These are phyloP conservation scores for Tardiomyces depauwii DNA, from an alignment of 1,139 yeast genomes.

Conservation along the genomic window DNA sequence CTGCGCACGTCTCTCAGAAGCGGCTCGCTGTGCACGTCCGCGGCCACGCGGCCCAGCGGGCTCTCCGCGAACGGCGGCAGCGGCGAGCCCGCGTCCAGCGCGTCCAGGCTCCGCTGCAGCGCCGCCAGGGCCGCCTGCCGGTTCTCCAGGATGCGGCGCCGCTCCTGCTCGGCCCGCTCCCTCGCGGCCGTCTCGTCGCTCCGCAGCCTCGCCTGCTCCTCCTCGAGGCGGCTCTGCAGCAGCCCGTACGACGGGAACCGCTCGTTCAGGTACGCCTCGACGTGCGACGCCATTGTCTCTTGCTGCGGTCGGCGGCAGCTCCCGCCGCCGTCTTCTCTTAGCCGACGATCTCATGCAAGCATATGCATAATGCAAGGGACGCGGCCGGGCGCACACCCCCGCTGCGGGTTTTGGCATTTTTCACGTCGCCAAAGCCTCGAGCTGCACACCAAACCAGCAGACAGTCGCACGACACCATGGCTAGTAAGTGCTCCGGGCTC, in stretches of 20 bases:
- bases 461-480: no score
- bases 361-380: no score
- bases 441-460: no score
- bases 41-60: background rate
- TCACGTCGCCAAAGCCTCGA: no score
- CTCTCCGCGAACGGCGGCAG: background rate
- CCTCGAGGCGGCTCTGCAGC: conserved; percentile 11
- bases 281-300: background rate
- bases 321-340: no score
- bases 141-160: conserved; percentile 5
- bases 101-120: background rate
- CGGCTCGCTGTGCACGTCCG: background rate
- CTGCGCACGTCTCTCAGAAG: background rate
- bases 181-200: conserved; percentile 3
- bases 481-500: no score
- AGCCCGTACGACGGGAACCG: conserved; percentile 11
- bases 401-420: no score
- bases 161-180: conserved; percentile 5
- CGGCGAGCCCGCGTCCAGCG: background rate
- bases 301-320: no score
- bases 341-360: no score
- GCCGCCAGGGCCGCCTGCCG: background rate
- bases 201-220: conserved; percentile 10
- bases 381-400: no score
- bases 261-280: conserved; percentile 9